These are phyloP conservation scores for Betula pendula DNA, from an alignment of 306 rosid species.

Conservation along the genomic window DNA sequence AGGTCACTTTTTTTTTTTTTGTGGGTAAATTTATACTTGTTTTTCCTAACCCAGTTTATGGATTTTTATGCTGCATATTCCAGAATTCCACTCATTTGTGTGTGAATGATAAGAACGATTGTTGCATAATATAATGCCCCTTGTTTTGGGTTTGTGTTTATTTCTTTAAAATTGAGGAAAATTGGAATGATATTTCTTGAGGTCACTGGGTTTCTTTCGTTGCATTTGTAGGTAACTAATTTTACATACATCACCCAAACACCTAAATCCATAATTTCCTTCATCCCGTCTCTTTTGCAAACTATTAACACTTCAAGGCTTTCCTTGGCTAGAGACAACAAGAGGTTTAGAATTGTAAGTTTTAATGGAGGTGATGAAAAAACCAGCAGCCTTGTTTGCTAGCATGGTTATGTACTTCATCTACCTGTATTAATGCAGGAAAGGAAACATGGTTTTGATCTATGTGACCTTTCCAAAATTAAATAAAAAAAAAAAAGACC, in stretches of 20 bases:
- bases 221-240: neutral
- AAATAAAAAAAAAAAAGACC: no score
- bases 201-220: neutral
- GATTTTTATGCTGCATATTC: neutral
- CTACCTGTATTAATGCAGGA: neutral
- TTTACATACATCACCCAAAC: neutral
- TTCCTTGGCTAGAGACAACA: neutral
- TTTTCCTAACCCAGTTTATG: neutral
- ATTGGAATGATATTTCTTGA: neutral
- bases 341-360: neutral
- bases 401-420: neutral
- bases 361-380: neutral
- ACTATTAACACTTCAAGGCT: neutral
- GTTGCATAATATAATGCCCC: neutral
- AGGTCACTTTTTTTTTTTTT: conserved; percentile 29
- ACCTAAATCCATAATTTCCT: neutral
- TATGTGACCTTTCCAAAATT: neutral
- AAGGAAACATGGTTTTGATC: neutral
- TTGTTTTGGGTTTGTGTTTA: neutral
- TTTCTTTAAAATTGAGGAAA: neutral
- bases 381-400: no score
- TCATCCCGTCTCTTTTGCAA: neutral
- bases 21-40: neutral
- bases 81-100: neutral
- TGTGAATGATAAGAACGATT: neutral